Base-by-base conservation (phyloP, 495 filamentous ascomycete species). In the Daldinia grandis region DNA sequence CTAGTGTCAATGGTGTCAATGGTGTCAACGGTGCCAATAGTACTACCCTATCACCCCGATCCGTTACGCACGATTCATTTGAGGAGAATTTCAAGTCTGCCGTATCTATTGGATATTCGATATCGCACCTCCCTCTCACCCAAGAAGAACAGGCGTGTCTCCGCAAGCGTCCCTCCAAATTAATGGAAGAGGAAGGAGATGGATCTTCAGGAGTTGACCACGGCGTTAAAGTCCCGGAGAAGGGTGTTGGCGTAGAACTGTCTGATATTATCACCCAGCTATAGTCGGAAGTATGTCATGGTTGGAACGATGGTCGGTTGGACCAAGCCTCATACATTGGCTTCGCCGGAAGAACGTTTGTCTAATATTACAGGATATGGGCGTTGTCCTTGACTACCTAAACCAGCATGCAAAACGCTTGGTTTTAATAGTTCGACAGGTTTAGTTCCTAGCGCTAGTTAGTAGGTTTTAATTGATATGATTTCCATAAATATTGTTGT, bases 221-320 rank as follows among this genome's bases (percentile, higher is more conserved):
- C 15, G 87, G 85, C 2, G 75, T 90, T n/a, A 87, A 87, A 53
- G 62, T 89, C 38, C 86, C 82, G 21, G 88, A 90, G 72, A 87
- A 90, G 73, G 83, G 81, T 33, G 83, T 86, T 37, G 84, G 83
- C 53, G 70, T 77, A 12, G 82, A 84, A 12, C 78, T 82, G 9
- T 80, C 85, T 12, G 85, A 90, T 72, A 75, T 89, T 19, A 76
- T 87, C 47, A 84, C 82, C 24, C 79, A 84, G 58, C 59, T 54
- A 19, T 75, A 61, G 57, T 35, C 17, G 71, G 24, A 76, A 4
- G 21, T 50, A 19, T 44, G 5, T 15, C 10, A 10, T 25, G 17
- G 35, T 25, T 49, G 24, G 33, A 30, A 28, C 35, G 54, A 27
- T 14, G 4, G 8, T 24, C 19, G 42, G 42, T 40, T 47, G 19